Percentiles rank a stretch among this genome's conserved stretches.
phyloP scores from a whole-genome alignment of 169 alveolate genomes.

The Theileria parva region DNA sequence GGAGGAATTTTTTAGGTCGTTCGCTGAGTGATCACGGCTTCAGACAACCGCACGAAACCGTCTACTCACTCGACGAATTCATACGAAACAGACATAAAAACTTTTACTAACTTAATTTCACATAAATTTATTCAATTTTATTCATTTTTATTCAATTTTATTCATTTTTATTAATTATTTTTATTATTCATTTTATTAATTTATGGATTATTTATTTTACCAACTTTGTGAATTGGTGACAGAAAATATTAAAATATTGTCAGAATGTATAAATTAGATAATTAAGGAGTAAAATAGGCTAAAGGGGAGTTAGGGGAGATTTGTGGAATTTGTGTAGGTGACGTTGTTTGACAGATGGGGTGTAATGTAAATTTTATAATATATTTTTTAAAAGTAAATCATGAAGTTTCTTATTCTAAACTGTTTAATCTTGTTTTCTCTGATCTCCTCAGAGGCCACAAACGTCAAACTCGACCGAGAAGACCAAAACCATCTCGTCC shows the following conservation, averaged over 20 bases:
- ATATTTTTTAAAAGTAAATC: background rate
- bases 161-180: too few species aligned
- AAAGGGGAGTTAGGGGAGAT: background rate
- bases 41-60: background rate
- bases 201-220: too few species aligned
- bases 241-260: too few species aligned
- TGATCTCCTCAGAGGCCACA: conserved; percentile 2
- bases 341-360: conserved; percentile 6
- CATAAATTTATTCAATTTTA: too few species aligned
- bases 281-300: background rate
- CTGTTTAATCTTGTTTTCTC: background rate
- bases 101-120: background rate
- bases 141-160: too few species aligned
- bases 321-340: background rate
- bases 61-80: background rate
- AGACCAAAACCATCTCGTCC: conserved; percentile 41
- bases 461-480: conserved; percentile 12
- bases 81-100: background rate
- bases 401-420: background rate
- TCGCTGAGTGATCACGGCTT: background rate
- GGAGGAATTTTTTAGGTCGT: background rate
- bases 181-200: too few species aligned
- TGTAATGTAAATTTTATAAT: background rate
- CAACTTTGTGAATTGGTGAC: background rate
- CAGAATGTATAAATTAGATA: background rate